phyloP scores from a whole-genome alignment of 371 early-diverging fungal genomes.

The Gilbertella persicaria region DNA sequence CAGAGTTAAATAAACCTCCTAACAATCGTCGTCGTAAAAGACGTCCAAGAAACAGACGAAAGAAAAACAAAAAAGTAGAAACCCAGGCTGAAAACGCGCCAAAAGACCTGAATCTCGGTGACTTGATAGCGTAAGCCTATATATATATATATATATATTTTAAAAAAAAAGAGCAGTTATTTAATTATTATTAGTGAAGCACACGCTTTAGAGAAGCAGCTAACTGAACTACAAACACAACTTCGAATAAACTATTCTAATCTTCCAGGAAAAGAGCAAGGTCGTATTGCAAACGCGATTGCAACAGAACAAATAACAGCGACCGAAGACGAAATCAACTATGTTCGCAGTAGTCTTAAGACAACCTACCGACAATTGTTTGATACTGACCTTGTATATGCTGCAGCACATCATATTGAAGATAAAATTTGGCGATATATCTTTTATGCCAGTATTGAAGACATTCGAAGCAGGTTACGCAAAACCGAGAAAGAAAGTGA shows the following conservation, averaged over 20 bases:
- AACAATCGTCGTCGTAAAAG: conserved; percentile 25
- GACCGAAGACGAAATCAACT: conserved; percentile 50
- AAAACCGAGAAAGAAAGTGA: conserved; percentile 11
- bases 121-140: conserved; percentile 4
- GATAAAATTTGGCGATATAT: conserved; percentile 52
- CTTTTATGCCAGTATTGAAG: conserved; percentile 48
- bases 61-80: conserved; percentile 1
- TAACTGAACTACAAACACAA: conserved; percentile 44
- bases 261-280: conserved; percentile 41
- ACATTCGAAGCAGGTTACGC: conserved; percentile 39
- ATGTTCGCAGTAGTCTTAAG: conserved; percentile 49
- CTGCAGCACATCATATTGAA: conserved; percentile 40
- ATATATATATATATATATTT: too few species aligned
- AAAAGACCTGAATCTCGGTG: conserved; percentile 5
- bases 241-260: conserved; percentile 40
- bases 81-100: not conserved
- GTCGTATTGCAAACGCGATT: conserved; percentile 31
- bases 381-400: conserved; percentile 31
- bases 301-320: conserved; percentile 43
- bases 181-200: conserved; percentile 38
- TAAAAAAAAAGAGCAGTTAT: too few species aligned
- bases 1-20: conserved; percentile 14
- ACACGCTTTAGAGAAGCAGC: conserved; percentile 50
- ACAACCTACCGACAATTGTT: conserved; percentile 38
- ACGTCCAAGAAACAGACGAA: conserved; percentile 33